A percentile compares a stretch with the other conserved stretches of the same genome.
Evolutionary conservation across 305 asterid genomes (phyloP).

Genomic region (Fraxinus paxiana): DNA sequence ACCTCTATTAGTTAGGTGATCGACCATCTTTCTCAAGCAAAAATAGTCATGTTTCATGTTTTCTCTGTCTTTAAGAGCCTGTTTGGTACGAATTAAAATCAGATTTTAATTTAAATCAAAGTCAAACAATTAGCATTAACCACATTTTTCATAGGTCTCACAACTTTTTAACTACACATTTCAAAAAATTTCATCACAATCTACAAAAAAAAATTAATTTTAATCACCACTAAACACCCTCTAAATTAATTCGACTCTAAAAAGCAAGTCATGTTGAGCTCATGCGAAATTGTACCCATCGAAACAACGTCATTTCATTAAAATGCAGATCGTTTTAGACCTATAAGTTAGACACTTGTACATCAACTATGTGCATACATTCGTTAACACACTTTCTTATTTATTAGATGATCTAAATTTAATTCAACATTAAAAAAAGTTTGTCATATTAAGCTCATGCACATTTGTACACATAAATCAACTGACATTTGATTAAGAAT

Average conservation of each 20-base stretch:
- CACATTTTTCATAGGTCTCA: no score
- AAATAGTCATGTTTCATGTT: background rate
- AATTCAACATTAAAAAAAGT: background rate
- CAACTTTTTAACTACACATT: no score
- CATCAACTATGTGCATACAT: background rate
- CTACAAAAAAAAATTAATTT: no score
- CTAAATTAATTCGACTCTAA: background rate
- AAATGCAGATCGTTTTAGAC: background rate
- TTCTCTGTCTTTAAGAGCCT: background rate
- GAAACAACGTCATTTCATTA: background rate
- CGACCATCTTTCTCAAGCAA: background rate
- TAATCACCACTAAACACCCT: no score
- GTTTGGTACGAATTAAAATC: no score
- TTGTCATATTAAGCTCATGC: background rate
- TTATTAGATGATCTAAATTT: background rate
- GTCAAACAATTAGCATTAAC: no score
- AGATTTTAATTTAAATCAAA: no score
- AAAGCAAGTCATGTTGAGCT: background rate
- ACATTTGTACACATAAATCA: background rate
- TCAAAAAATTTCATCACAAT: no score
- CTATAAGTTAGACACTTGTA: background rate
- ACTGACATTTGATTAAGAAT: background rate
- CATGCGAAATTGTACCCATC: background rate
- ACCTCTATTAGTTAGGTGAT: background rate
- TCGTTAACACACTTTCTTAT: background rate